These are phyloP conservation scores for Exophiala calicioides DNA, from an alignment of 2,329 filamentous ascomycete genomes.

Conservation along the genomic window DNA sequence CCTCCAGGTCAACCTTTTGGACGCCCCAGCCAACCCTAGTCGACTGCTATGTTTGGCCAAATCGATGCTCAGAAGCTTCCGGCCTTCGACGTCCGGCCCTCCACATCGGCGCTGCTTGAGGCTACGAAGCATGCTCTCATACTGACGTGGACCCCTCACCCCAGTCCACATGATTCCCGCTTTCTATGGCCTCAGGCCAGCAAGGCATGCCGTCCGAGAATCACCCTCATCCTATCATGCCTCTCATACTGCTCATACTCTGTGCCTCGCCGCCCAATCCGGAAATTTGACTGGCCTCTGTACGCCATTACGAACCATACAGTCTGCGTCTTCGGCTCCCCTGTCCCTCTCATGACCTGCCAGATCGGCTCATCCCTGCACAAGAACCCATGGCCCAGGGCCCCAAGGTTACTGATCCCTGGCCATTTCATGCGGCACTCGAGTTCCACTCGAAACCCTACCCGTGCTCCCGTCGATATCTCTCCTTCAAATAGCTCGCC, in stretches of 20 bases:
- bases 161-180: neutral
- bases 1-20: too few species aligned
- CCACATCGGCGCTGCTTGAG: too few species aligned
- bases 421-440: neutral
- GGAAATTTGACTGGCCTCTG: conserved; percentile 26
- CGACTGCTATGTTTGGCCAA: too few species aligned
- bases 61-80: too few species aligned
- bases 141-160: too few species aligned
- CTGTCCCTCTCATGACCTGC: conserved; percentile 7
- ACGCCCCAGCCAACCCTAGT: too few species aligned
- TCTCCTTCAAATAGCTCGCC: conserved; percentile 1
- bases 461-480: conserved; percentile 10
- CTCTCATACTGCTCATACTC: neutral
- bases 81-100: too few species aligned
- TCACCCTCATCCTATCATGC: conserved; percentile 1
- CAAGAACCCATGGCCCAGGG: neutral
- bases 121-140: too few species aligned
- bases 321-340: conserved; percentile 14
- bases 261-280: conserved; percentile 10
- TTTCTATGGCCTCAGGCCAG: neutral
- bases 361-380: conserved; percentile 19
- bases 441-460: conserved; percentile 18
- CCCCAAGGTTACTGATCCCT: conserved; percentile 12
- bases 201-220: neutral
- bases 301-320: conserved; percentile 17